A percentile compares a stretch with the other conserved stretches of the same genome.
Conservation (phyloP, 2,329 filamentous ascomycete genomes). For the Colletotrichum tabaci region DNA sequence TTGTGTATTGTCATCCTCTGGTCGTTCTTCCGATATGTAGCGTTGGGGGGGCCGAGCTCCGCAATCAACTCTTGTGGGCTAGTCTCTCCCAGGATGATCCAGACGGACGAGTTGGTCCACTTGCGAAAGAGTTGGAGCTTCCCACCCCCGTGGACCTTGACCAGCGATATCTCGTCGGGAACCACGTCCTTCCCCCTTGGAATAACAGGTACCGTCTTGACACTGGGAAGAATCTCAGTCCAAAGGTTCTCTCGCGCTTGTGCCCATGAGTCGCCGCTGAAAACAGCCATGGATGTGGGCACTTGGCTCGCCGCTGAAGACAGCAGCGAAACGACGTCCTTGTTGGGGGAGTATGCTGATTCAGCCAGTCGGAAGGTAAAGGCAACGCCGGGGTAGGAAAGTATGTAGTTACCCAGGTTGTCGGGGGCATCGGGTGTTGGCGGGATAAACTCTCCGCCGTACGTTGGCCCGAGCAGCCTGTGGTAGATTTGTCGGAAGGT, state of each 20-base stretch:
- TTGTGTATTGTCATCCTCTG: constrained; percentile 90
- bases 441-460: constrained; percentile 91
- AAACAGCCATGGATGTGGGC: constrained; percentile 91
- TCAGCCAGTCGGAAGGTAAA: constrained; percentile 88
- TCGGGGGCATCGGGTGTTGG: constrained; percentile 67
- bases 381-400: constrained; percentile 95
- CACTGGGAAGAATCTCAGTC: constrained; percentile 79
- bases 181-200: constrained; percentile 82
- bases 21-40: constrained; percentile 93
- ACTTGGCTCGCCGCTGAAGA: constrained; percentile 80
- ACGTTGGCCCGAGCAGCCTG: constrained; percentile 92
- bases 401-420: constrained; percentile 82
- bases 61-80: constrained; percentile 92
- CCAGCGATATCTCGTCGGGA: constrained; percentile 90
- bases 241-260: constrained; percentile 84
- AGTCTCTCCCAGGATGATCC: constrained; percentile 85
- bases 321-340: constrained; percentile 89
- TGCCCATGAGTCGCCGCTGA: constrained; percentile 91
- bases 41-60: constrained; percentile 92
- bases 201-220: constrained; percentile 79
- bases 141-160: constrained; percentile 84
- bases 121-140: constrained; percentile 83
- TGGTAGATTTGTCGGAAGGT: constrained; percentile 93
- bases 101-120: constrained; percentile 75
- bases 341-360: constrained; percentile 80